Evolutionary conservation across 148 eudicot genomes (phyloP).

Genomic region (Cornus kousa): DNA sequence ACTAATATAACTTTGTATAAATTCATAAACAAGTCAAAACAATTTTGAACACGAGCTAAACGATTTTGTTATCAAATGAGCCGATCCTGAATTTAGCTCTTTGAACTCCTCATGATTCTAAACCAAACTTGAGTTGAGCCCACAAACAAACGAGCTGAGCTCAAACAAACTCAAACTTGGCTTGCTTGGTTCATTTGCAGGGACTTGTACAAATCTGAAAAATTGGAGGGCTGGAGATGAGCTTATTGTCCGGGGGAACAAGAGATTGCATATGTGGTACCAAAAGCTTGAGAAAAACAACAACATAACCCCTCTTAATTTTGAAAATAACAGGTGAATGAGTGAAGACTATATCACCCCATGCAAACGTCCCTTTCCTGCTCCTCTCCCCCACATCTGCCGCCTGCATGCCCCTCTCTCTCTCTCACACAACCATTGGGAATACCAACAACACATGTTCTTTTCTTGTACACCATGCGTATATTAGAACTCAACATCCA

Average conservation of each 20-base stretch:
- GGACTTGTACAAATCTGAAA: no score
- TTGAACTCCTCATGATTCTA: no score
- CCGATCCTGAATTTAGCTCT: no score
- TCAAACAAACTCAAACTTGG: no score
- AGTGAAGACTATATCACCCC: conserved; percentile 25
- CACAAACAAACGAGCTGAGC: no score
- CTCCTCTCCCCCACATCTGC: conserved; percentile 58
- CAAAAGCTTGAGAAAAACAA: background rate
- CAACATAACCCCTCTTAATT: conserved; percentile 10
- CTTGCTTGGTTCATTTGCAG: no score
- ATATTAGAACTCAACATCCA: background rate
- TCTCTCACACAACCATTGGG: conserved; percentile 19
- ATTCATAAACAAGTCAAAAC: no score
- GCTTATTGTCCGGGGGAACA: conserved; percentile 31
- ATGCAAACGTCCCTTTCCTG: conserved; percentile 69
- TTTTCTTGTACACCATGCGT: conserved; percentile 2
- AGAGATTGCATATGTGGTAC: no score
- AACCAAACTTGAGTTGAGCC: no score
- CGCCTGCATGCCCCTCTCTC: conserved; percentile 30
- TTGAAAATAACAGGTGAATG: conserved; percentile 52
- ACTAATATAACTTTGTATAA: no score
- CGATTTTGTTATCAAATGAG: no score
- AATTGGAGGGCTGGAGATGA: background rate
- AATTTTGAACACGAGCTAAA: no score
- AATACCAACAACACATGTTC: conserved; percentile 27